Percentiles rank a stretch among this genome's conserved stretches.
These are phyloP conservation scores for Candida railenensis DNA, from an alignment of 805 yeast genomes.

Conservation along the genomic window DNA sequence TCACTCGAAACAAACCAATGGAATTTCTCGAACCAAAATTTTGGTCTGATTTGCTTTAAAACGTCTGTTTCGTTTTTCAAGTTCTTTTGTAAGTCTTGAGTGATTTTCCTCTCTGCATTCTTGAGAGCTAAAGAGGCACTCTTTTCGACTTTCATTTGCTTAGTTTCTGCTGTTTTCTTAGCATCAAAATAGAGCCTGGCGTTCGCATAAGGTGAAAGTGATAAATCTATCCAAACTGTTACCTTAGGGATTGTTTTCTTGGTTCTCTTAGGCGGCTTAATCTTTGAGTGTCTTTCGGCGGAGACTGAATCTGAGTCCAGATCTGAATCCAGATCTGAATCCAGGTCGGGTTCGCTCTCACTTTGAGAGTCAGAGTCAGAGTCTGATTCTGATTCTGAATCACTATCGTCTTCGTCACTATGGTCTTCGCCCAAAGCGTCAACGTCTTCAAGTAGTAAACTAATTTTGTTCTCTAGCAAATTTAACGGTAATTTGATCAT, in stretches of 20 bases:
- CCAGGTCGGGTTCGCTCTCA: slow-evolving; percentile 10
- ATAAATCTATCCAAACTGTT: slow-evolving; percentile 64
- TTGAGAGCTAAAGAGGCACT: slow-evolving; percentile 76
- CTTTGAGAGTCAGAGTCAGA: slow-evolving; percentile 11
- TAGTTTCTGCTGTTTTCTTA: slow-evolving; percentile 71
- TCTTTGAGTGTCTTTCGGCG: slow-evolving; percentile 6
- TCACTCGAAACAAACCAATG: slow-evolving; percentile 93
- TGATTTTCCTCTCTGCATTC: slow-evolving; percentile 77
- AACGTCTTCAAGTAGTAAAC: slow-evolving; percentile 52
- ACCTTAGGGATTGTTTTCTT: slow-evolving; percentile 20
- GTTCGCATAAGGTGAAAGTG: slow-evolving; percentile 81
- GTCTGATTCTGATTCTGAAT: slow-evolving; percentile 14
- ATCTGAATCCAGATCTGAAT: slow-evolving; percentile 15
- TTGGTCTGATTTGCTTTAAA: slow-evolving; percentile 62
- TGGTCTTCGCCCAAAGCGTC: slow-evolving; percentile 30
- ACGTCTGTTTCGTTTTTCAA: slow-evolving; percentile 51
- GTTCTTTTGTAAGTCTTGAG: slow-evolving; percentile 64
- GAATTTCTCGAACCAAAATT: slow-evolving; percentile 91
- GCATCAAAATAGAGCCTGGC: slow-evolving; percentile 78
- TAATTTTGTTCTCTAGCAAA: slow-evolving; percentile 65
- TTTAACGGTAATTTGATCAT: slow-evolving; percentile 67
- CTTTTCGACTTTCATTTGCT: slow-evolving; percentile 77
- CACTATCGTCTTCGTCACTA: slow-evolving; percentile 14
- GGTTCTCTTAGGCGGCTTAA: slow-evolving; percentile 5
- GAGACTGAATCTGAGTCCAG: slow-evolving; percentile 18